Evolutionary conservation across 495 filamentous ascomycete genomes (phyloP).

Genomic region (Neurospora sp.): DNA sequence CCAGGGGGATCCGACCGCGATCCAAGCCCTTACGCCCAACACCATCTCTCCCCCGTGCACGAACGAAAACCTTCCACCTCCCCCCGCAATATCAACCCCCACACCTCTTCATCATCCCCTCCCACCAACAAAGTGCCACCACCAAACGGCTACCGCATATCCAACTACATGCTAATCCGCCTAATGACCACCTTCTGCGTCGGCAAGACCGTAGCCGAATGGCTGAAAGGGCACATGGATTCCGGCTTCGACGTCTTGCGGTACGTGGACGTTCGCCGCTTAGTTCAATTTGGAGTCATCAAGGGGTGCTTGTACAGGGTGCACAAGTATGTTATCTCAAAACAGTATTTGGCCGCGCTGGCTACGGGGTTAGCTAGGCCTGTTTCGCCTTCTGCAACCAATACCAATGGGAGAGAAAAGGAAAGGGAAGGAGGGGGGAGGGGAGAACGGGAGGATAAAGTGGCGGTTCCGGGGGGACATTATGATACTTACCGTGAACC

Average conservation of each 20-base stretch:
- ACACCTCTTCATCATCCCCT: neutral
- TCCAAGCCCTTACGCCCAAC: neutral
- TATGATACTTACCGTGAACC: neutral
- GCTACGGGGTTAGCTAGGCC: slow-evolving; percentile 28
- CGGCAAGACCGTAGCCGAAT: slow-evolving; percentile 70
- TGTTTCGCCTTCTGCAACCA: neutral
- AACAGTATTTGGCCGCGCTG: slow-evolving; percentile 36
- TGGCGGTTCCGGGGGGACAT: neutral
- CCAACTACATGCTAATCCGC: slow-evolving; percentile 46
- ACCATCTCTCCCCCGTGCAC: neutral
- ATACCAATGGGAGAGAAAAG: neutral
- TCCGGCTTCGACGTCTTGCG: slow-evolving; percentile 46
- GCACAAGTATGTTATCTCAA: slow-evolving; percentile 75
- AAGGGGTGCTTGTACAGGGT: slow-evolving; percentile 92
- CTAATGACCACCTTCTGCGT: slow-evolving; percentile 73
- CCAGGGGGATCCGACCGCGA: neutral
- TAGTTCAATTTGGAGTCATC: slow-evolving; percentile 92
- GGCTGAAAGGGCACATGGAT: slow-evolving; percentile 61
- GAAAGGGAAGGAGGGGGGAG: neutral
- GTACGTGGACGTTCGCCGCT: slow-evolving; percentile 74
- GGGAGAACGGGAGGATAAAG: neutral
- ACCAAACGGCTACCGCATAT: slow-evolving; percentile 21
- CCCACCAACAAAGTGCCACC: neutral
- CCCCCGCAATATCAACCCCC: neutral
- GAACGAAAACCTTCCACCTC: neutral